Evolutionary conservation across 2,329 filamentous ascomycete genomes (phyloP).

Genomic region (Nemania abortiva): DNA sequence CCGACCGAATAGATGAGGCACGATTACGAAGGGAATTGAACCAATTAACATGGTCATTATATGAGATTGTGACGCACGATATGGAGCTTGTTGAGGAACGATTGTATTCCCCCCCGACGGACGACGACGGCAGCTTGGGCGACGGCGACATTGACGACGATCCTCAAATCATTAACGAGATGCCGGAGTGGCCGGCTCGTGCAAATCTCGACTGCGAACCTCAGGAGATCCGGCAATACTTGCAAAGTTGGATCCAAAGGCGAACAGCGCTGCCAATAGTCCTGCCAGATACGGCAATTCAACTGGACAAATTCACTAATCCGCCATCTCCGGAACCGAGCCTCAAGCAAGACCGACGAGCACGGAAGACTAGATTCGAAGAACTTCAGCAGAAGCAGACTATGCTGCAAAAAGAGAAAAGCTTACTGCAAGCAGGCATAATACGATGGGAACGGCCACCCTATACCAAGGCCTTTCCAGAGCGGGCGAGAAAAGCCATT

Average conservation of each 20-base stretch:
- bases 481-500: background rate
- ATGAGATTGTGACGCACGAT: constrained; percentile 35
- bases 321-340: background rate
- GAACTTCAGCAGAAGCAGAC: constrained; percentile 8
- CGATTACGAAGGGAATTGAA: constrained; percentile 24
- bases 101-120: background rate
- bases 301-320: background rate
- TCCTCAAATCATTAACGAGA: constrained; percentile 14
- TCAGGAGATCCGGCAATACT: constrained; percentile 16
- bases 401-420: background rate
- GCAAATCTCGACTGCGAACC: constrained; percentile 13
- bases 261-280: background rate
- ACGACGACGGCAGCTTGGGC: background rate
- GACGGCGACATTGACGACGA: constrained; percentile 1
- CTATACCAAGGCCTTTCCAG: background rate
- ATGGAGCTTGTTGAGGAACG: constrained; percentile 4
- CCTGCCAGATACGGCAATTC: background rate
- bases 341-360: background rate
- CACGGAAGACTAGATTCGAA: background rate
- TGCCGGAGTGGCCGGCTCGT: constrained; percentile 17
- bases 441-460: constrained; percentile 15
- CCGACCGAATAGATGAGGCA: background rate
- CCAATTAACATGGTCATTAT: constrained; percentile 15
- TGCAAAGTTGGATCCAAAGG: constrained; percentile 24
- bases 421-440: background rate